A percentile compares a stretch with the other conserved stretches of the same genome.
Evolutionary conservation across 805 yeast species (phyloP).

Genomic region (Grigorovia jiainica): DNA sequence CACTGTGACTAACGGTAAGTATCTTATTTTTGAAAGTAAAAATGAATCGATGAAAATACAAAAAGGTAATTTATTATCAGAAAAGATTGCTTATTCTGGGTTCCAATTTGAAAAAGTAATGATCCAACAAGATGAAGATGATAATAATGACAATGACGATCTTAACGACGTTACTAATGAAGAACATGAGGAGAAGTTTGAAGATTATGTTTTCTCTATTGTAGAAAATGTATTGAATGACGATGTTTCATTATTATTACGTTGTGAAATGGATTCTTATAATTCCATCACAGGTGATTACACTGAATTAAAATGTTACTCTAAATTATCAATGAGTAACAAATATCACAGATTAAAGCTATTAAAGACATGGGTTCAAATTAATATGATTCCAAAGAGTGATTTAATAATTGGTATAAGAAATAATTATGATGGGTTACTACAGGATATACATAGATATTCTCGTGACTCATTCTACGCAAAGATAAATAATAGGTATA

Average conservation of each 20-base stretch:
- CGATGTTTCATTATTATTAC: conserved; percentile 15
- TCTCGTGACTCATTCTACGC: conserved; percentile 14
- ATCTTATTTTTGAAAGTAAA: conserved; percentile 9
- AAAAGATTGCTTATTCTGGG: conserved; percentile 17
- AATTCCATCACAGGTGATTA: conserved; percentile 12
- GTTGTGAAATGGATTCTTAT: conserved; percentile 28
- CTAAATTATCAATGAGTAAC: conserved; percentile 14
- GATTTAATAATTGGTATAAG: conserved; percentile 25
- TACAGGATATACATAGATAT: conserved; percentile 17
- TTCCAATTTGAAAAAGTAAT: conserved; percentile 25
- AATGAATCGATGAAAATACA: not conserved
- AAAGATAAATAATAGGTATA: conserved; percentile 12
- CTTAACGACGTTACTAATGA: not conserved
- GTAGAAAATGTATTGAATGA: conserved; percentile 16
- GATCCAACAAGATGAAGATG: conserved; percentile 1
- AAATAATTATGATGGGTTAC: conserved; percentile 16
- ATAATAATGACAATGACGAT: not conserved
- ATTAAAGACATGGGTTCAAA: conserved; percentile 28
- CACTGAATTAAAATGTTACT: conserved; percentile 26
- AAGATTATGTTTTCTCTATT: conserved; percentile 13
- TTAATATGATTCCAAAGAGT: conserved; percentile 19
- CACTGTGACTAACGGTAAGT: conserved; percentile 12
- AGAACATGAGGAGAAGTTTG: not conserved
- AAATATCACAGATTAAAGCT: conserved; percentile 22
- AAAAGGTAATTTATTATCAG: not conserved